These are phyloP conservation scores for Colletotrichum trifolii DNA, from an alignment of 2,329 filamentous ascomycete genomes.

Conservation along the genomic window DNA sequence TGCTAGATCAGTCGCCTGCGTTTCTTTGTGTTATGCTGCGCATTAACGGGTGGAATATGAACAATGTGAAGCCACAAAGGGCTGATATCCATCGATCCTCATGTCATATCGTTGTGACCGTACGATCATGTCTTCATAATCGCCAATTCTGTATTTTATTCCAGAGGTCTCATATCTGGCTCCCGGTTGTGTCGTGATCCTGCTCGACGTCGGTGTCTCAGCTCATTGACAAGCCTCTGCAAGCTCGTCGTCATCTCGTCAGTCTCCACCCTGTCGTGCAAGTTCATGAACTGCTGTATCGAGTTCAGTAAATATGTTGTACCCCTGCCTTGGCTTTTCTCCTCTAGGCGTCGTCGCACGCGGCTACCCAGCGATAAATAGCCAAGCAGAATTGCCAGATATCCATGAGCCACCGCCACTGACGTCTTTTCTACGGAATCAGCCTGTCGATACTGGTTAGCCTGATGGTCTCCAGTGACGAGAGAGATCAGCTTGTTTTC, in stretches of 20 bases:
- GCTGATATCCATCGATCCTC: too few relatives aligned
- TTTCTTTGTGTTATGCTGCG: too few relatives aligned
- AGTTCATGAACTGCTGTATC: constrained; percentile 64
- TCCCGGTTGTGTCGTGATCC: neutral
- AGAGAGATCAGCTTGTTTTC: constrained; percentile 41
- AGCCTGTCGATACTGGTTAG: constrained; percentile 56
- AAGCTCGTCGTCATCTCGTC: constrained; percentile 47
- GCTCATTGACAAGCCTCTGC: constrained; percentile 51
- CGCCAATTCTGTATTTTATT: too few relatives aligned
- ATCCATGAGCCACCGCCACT: constrained; percentile 86
- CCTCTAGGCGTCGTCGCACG: constrained; percentile 55
- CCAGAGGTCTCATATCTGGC: too few relatives aligned
- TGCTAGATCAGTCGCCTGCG: too few relatives aligned
- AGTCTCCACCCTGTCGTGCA: constrained; percentile 62
- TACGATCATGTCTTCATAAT: too few relatives aligned
- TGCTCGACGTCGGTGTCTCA: constrained; percentile 36
- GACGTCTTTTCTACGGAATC: constrained; percentile 80
- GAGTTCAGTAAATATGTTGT: constrained; percentile 60
- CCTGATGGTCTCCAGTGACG: neutral
- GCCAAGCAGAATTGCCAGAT: constrained; percentile 85
- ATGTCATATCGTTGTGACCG: too few relatives aligned
- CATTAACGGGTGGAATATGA: too few relatives aligned
- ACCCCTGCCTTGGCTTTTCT: constrained; percentile 55
- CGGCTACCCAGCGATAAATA: constrained; percentile 75
- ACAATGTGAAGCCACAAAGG: too few relatives aligned